These are phyloP conservation scores for Rhizoclosmatium sp. DNA, from an alignment of 192 early-diverging fungal genomes.

Conservation along the genomic window DNA sequence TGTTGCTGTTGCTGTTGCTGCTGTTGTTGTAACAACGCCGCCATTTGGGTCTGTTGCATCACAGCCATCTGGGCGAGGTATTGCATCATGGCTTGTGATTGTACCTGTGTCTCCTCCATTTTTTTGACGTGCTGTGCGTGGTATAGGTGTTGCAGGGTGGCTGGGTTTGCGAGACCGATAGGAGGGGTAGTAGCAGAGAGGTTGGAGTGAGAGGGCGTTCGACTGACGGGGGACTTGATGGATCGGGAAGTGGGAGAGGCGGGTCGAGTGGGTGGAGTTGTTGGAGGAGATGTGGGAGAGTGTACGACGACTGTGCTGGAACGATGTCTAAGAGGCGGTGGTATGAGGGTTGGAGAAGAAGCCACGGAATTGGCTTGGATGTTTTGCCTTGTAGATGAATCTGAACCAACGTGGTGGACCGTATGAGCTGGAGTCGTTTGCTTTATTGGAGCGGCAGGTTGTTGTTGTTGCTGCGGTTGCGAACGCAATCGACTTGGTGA, in stretches of 20 bases:
- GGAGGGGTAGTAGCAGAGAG: neutral
- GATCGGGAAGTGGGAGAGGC: neutral
- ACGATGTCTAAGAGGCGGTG: neutral
- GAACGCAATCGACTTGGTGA: neutral
- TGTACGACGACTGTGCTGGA: neutral
- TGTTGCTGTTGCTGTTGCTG: constrained; percentile 18
- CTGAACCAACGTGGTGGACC: neutral
- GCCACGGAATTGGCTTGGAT: neutral
- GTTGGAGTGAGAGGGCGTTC: neutral
- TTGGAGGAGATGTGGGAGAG: neutral
- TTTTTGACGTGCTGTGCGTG: constrained; percentile 18
- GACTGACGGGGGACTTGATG: neutral
- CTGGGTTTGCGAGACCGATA: constrained; percentile 10
- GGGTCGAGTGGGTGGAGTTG: neutral
- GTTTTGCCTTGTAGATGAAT: neutral
- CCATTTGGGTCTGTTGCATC: constrained; percentile 35
- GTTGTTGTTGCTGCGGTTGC: neutral
- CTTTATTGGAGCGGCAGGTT: neutral
- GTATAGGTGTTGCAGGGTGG: constrained; percentile 25
- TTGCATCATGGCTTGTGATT: constrained; percentile 30
- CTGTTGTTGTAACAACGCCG: constrained; percentile 26
- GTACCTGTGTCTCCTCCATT: constrained; percentile 8
- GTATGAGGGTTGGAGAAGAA: neutral
- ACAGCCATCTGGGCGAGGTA: constrained; percentile 34
- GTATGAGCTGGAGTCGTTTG: neutral